Evolutionary conservation across 345 rosid species (phyloP).

Genomic region (Populus deltoides): DNA sequence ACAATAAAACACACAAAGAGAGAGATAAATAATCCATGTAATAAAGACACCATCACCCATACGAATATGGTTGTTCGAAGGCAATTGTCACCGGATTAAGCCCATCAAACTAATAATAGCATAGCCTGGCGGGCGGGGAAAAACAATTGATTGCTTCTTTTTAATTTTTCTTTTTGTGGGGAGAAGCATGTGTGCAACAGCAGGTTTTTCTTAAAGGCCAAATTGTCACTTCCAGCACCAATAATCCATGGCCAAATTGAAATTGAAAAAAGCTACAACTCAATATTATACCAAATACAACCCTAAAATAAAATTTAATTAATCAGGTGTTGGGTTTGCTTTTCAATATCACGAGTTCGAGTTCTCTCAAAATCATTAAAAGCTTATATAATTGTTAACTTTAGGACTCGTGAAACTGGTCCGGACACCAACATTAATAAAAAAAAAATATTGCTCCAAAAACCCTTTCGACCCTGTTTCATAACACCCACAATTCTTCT

Average conservation of each 20-base stretch:
- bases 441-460: no score
- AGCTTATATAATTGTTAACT: no score
- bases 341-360: no score
- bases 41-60: constrained; percentile 3
- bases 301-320: no score
- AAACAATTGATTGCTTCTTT: background rate
- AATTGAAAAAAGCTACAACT: background rate
- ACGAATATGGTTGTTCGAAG: constrained; percentile 8
- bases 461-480: no score
- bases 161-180: background rate
- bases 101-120: constrained; percentile 2
- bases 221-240: background rate
- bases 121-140: background rate
- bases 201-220: background rate
- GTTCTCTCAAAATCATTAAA: no score
- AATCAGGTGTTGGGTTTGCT: no score
- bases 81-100: constrained; percentile 7
- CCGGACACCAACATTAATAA: rapidly evolving
- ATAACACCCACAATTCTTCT: no score
- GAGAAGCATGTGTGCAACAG: background rate
- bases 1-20: background rate
- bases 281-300: no score
- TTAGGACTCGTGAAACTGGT: no score
- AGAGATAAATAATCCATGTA: background rate
- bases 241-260: background rate